These are phyloP conservation scores for Antitrichia curtipendula DNA, from an alignment of 225 moss, liverwort and hornwort species.

Conservation along the genomic window DNA sequence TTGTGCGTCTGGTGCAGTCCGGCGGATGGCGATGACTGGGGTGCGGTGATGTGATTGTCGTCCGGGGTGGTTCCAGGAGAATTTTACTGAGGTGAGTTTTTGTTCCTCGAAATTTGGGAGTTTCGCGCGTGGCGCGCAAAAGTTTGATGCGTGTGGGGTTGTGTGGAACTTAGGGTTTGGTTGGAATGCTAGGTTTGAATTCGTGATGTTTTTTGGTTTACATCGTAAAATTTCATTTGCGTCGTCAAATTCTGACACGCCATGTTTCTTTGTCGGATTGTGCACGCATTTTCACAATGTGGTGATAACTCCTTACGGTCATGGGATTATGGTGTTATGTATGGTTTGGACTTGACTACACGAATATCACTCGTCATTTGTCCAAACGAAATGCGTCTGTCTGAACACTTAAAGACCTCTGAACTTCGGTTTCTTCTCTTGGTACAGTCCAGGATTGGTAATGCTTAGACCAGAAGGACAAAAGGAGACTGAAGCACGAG, in stretches of 20 bases:
- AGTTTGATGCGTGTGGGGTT: background rate
- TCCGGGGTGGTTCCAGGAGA: background rate
- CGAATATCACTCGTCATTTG: background rate
- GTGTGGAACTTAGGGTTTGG: conserved; percentile 2
- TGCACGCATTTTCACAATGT: background rate
- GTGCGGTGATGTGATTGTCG: background rate
- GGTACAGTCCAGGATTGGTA: background rate
- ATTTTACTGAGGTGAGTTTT: background rate
- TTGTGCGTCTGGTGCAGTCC: background rate
- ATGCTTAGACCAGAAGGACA: background rate
- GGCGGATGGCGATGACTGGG: background rate
- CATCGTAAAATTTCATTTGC: background rate
- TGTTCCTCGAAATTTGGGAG: background rate
- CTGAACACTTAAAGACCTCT: background rate
- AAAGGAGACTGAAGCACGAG: background rate
- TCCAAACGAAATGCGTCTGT: background rate
- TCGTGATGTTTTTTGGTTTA: background rate
- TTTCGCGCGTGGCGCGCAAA: background rate
- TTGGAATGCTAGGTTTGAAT: background rate
- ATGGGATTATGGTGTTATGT: background rate
- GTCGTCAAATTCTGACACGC: background rate
- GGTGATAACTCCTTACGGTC: background rate
- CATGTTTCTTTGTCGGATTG: background rate
- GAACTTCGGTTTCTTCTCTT: background rate
- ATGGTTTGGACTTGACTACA: background rate